A percentile compares a stretch with the other conserved stretches of the same genome.
Evolutionary conservation across 306 rosid species (phyloP).

Genomic region (Casuarina glauca): DNA sequence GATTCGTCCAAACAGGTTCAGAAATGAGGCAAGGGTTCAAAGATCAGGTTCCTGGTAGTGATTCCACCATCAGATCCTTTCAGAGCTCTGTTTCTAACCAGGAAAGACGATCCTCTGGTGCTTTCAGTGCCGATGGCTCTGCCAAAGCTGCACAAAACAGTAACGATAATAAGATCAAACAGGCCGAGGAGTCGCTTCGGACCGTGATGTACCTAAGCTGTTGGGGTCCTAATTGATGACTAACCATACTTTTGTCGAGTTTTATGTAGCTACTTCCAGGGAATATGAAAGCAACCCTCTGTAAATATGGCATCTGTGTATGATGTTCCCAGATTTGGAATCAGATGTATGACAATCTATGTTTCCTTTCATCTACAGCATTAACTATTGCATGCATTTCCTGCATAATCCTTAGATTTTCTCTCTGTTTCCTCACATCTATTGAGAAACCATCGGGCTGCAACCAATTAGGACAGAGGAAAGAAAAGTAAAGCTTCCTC

Average conservation of each 20-base stretch:
- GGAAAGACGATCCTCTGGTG: neutral
- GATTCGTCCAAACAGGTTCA: neutral
- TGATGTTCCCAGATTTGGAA: neutral
- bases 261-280: neutral
- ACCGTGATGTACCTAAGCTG: conserved; percentile 21
- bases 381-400: neutral
- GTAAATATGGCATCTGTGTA: neutral
- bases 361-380: neutral
- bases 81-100: conserved; percentile 6
- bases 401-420: neutral
- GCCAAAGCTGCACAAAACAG: neutral
- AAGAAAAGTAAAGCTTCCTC: neutral
- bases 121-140: neutral
- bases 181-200: conserved; percentile 14
- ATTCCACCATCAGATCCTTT: neutral
- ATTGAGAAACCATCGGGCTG: neutral
- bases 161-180: conserved; percentile 16
- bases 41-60: conserved; percentile 17
- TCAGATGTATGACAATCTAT: neutral
- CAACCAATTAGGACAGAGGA: neutral
- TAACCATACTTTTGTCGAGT: neutral
- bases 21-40: conserved; percentile 20
- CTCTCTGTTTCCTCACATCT: neutral
- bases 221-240: conserved; percentile 12
- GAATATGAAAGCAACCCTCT: neutral